Evolutionary conservation across 208 protist species (phyloP), one percentile per base, ranked within the genome.

Genomic region (Trypanosoma grayi): DNA sequence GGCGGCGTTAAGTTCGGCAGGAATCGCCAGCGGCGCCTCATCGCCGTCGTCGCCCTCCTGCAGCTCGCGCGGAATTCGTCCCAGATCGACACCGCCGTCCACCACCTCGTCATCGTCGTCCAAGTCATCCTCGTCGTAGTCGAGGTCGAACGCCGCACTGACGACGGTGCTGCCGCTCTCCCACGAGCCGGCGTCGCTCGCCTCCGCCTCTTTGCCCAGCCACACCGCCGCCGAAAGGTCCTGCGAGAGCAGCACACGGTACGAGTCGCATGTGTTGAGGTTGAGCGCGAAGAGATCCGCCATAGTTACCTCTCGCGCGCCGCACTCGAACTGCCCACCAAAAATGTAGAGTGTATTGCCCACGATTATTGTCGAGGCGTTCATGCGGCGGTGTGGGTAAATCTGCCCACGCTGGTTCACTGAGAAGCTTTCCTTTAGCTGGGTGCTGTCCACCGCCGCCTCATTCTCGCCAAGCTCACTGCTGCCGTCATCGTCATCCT

Each of bases 311-410:
- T 97, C 88, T 63, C 81, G 86, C 45, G 79, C 73, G 65, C 81
- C 83, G 61, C 71, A 86, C 75, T 97, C 92, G 37, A 92, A 92
- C 70, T 94, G 88, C 24, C 92, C 92, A 24, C 92, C 92, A 66
- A 83, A 97, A 43, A 97, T 51, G 68, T 88, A 97, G 0, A 95
- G 57, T 14, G 73, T 66, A 69, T 93, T 93, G 44, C 84, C 88
- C 1, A 77, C 2, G 13, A 90, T 59, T 22, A 66, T 60, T 57
- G 90, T 56, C 0, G 79, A 66, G 8, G 89, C 83, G 46, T 94
- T 79, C 85, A 97, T 93, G 41, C 92, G 89, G 14, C 85, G 77
- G 60, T 90, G 83, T 16, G 91, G 91, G 45, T 79, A 72, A 16
- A 94, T 58, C 47, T 87, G 77, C 1, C 85, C 86, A 48, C 71